These are phyloP conservation scores for Kockovaella imperatae DNA, from an alignment of 768 basidiomycete species.

Conservation along the genomic window DNA sequence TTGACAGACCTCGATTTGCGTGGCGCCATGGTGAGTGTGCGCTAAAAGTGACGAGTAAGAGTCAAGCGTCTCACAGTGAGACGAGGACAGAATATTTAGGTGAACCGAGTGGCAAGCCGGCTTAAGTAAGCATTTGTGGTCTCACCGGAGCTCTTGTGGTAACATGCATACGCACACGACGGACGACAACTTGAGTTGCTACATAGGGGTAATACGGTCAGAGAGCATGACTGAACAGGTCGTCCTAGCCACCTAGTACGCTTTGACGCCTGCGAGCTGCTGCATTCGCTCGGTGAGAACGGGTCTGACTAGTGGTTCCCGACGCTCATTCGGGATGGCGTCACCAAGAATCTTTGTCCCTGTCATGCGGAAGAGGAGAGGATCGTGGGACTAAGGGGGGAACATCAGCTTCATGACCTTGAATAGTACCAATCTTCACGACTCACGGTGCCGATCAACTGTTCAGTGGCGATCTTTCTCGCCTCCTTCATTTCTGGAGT, in stretches of 20 bases:
- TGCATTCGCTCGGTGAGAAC: constrained; percentile 12
- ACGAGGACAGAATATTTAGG: no score
- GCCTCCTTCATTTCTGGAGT: constrained; percentile 18
- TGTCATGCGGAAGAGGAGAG: constrained; percentile 17
- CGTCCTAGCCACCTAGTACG: constrained; percentile 17
- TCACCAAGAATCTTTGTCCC: constrained; percentile 6
- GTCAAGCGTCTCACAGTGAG: no score
- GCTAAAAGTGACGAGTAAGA: no score
- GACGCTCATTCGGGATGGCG: constrained; percentile 9
- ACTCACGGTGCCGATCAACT: constrained; percentile 27
- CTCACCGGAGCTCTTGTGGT: no score
- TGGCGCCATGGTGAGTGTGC: constrained; percentile 28
- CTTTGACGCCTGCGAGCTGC: constrained; percentile 19
- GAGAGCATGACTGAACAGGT: no score
- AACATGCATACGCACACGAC: no score
- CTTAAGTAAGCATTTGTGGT: no score
- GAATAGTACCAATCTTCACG: neutral
- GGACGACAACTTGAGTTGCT: no score
- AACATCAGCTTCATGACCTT: neutral
- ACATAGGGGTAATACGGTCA: no score
- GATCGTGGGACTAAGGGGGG: constrained; percentile 19
- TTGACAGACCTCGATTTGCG: constrained; percentile 28
- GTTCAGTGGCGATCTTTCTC: constrained; percentile 15
- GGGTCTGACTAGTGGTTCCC: constrained; percentile 4
- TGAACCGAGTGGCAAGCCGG: no score